Percentiles rank a stretch among this genome's conserved stretches.
Evolutionary conservation across 768 basidiomycete species (phyloP).

Genomic region (Amanita molliuscula): DNA sequence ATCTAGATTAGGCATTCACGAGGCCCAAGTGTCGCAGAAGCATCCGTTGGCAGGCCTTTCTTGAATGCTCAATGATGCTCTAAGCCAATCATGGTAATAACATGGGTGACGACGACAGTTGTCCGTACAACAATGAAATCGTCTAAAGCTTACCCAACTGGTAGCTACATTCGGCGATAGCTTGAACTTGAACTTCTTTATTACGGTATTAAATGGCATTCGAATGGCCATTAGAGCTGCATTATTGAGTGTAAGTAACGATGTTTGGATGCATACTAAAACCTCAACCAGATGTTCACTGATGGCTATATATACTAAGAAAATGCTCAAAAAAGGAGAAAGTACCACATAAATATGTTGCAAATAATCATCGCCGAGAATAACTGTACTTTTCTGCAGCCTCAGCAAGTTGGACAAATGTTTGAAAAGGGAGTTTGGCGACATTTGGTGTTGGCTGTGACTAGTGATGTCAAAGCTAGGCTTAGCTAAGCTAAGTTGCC

Average conservation of each 20-base stretch:
- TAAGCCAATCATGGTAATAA: not conserved
- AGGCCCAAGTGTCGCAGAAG: not conserved
- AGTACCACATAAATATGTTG: conserved; percentile 11
- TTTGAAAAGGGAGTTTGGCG: not conserved
- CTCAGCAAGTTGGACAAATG: conserved; percentile 10
- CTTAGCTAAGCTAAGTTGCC: no score
- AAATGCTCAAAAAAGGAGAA: not conserved
- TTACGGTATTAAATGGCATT: not conserved
- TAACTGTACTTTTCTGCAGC: conserved; percentile 17
- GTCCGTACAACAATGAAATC: not conserved
- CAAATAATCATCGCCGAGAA: conserved; percentile 16
- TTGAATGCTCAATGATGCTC: not conserved
- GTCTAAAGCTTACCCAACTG: not conserved
- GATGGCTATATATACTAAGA: not conserved
- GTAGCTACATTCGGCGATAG: not conserved
- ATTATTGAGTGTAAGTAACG: not conserved
- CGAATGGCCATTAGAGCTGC: not conserved
- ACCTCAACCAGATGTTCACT: conserved; percentile 4
- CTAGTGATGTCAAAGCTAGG: no score
- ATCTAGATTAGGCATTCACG: not conserved
- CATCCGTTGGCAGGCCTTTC: not conserved
- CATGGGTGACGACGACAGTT: not conserved
- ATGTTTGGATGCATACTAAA: conserved; percentile 6
- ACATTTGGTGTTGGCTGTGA: conserved; percentile 9
- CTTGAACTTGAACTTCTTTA: not conserved